Evolutionary conservation across 1,284 basidiomycete species (phyloP).

Genomic region (Uromyces viciae-fabae): DNA sequence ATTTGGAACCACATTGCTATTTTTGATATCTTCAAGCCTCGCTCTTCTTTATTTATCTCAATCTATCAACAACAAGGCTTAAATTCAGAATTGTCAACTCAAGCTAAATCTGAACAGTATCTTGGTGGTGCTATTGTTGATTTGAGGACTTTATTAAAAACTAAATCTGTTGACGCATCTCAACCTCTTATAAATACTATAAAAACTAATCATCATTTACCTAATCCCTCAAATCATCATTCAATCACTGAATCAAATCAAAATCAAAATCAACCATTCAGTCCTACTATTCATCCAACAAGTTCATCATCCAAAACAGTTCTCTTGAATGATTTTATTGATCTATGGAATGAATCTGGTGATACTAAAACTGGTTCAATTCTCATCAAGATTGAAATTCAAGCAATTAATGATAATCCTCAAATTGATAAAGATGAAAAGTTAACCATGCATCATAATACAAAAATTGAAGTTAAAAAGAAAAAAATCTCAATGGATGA

Average conservation of each 20-base stretch:
- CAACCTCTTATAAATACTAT: neutral
- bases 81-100: neutral
- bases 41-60: constrained; percentile 54
- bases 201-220: too few species aligned
- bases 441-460: constrained; percentile 41
- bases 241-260: too few species aligned
- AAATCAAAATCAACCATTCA: too few species aligned
- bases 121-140: constrained; percentile 54
- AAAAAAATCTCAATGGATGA: constrained; percentile 53
- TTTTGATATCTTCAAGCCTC: constrained; percentile 56
- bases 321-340: constrained; percentile 48
- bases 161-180: neutral
- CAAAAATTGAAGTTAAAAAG: neutral
- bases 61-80: constrained; percentile 54
- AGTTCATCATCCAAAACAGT: neutral
- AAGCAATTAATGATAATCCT: constrained; percentile 26
- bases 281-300: neutral
- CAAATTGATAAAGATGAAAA: constrained; percentile 47
- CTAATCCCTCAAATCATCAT: too few species aligned
- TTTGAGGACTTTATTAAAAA: constrained; percentile 47
- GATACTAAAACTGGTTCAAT: neutral
- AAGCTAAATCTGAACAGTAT: constrained; percentile 54
- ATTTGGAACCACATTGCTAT: constrained; percentile 56
- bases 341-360: constrained; percentile 45
- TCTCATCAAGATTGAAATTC: constrained; percentile 27